phyloP scores from a whole-genome alignment of 106 monocot species.

The Cymbidium sinense region DNA sequence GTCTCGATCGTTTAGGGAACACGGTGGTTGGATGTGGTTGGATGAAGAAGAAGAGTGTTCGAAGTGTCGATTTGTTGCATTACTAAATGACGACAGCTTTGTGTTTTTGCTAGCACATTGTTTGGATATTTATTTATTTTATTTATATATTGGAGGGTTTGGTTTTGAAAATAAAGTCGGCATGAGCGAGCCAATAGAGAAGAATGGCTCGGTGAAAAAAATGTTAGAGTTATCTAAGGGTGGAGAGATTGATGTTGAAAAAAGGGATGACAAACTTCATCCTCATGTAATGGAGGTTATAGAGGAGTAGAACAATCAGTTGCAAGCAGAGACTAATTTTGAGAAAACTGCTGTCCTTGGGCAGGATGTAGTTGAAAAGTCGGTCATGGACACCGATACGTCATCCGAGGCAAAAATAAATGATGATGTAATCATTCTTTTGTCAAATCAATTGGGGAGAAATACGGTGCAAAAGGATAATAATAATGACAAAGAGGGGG shows the following conservation, averaged over 20 bases:
- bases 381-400: neutral
- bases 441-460: neutral
- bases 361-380: neutral
- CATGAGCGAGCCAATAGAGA: too few relatives aligned
- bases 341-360: neutral
- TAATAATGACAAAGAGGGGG: slow-evolving; percentile 9
- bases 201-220: too few relatives aligned
- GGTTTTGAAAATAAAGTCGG: neutral
- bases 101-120: neutral
- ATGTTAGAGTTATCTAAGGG: too few relatives aligned
- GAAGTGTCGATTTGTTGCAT: neutral
- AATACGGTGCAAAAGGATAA: too few relatives aligned
- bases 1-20: too few relatives aligned
- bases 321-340: too few relatives aligned
- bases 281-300: neutral
- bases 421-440: neutral
- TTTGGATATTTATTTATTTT: neutral
- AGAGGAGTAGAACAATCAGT: neutral
- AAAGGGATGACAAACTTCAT: neutral
- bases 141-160: neutral
- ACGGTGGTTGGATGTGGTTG: neutral
- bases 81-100: too few relatives aligned
- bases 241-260: too few relatives aligned
- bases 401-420: neutral
- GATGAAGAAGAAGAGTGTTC: neutral